phyloP scores from a whole-genome alignment of 352 stramenopile species.

The Phytophthora fragariae region DNA sequence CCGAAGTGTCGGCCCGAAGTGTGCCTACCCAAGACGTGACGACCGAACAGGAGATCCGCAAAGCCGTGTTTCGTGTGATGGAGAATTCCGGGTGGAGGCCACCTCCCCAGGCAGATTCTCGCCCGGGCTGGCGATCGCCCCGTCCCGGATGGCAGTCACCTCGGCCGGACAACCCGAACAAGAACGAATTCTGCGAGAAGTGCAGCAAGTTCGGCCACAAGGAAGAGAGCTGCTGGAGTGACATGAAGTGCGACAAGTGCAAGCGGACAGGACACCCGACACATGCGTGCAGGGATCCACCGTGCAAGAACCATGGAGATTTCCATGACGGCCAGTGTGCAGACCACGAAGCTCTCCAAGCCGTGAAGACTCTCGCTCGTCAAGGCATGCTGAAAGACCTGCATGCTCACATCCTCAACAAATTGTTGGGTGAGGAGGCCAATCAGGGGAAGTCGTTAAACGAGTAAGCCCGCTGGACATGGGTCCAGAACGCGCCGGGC shows the following conservation, averaged over 20 bases:
- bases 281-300: not conserved
- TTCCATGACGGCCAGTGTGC: not conserved
- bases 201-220: constrained; percentile 1
- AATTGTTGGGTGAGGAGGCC: not conserved
- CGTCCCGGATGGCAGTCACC: not conserved
- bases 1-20: not conserved
- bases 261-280: not conserved
- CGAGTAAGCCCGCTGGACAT: constrained; percentile 15
- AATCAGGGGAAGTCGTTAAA: constrained; percentile 21
- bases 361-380: not conserved
- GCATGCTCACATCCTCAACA: not conserved
- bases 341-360: not conserved
- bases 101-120: not conserved
- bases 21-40: too few species aligned
- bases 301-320: not conserved
- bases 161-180: not conserved
- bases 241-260: not conserved
- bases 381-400: constrained; percentile 3
- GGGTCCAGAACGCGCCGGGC: too few species aligned
- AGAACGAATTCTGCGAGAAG: not conserved
- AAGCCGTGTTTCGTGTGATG: not conserved
- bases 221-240: not conserved
- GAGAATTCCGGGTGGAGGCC: not conserved
- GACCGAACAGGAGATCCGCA: not conserved
- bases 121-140: not conserved